A percentile compares a stretch with the other conserved stretches of the same genome.
Conservation (phyloP, 176 grass and related monocot genomes). For the Pontederia paniculata region DNA sequence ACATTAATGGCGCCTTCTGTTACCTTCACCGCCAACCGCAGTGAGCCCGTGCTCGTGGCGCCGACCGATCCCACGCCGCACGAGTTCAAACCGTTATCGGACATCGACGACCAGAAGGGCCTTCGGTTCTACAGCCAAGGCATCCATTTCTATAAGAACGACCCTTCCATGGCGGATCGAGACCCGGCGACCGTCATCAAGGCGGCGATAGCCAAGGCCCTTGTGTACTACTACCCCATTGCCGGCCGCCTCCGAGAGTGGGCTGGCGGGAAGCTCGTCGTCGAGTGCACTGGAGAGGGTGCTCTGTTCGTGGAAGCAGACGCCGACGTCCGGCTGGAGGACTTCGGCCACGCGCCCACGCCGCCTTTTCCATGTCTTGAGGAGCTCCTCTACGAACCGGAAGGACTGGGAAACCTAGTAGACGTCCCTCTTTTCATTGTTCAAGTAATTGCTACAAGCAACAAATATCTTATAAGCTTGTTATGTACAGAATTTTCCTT, state of each 20-base stretch:
- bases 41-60: slow-evolving; percentile 6
- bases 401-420: too few species aligned
- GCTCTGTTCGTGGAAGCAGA: slow-evolving; percentile 56
- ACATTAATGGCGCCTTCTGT: not conserved
- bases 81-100: slow-evolving; percentile 45
- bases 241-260: slow-evolving; percentile 49
- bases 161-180: slow-evolving; percentile 22
- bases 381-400: slow-evolving; percentile 41
- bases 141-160: slow-evolving; percentile 30
- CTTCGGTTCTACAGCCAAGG: slow-evolving; percentile 49
- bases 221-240: slow-evolving; percentile 63
- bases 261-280: slow-evolving; percentile 32
- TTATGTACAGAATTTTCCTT: too few species aligned
- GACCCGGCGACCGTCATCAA: slow-evolving; percentile 39
- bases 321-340: slow-evolving; percentile 34
- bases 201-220: slow-evolving; percentile 37
- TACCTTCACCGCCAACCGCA: slow-evolving; percentile 26
- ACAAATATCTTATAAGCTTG: too few species aligned
- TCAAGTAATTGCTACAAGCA: too few species aligned
- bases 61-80: slow-evolving; percentile 32
- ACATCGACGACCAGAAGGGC: slow-evolving; percentile 51
- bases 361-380: slow-evolving; percentile 44
- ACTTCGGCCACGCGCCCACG: slow-evolving; percentile 39
- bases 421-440: too few species aligned
- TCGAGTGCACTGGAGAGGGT: slow-evolving; percentile 53